phyloP scores from a whole-genome alignment of 1,139 yeast species.

The Yamadazyma dendronema region DNA sequence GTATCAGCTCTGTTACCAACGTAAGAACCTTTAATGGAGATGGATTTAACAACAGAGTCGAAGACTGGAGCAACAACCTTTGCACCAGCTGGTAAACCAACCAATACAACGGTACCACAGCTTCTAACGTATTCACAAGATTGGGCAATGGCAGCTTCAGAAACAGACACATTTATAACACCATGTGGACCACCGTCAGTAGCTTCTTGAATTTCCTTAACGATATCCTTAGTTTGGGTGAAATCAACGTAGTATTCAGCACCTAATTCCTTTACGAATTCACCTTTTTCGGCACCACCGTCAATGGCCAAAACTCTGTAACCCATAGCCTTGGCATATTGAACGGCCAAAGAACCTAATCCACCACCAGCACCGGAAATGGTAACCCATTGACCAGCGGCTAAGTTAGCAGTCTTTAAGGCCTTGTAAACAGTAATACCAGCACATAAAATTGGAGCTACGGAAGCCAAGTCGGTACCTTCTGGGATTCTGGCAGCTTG shows the following conservation, averaged over 20 bases:
- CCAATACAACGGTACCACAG: conserved; percentile 68
- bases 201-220: conserved; percentile 51
- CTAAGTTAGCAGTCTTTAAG: conserved; percentile 61
- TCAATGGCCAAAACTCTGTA: conserved; percentile 71
- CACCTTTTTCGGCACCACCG: conserved; percentile 68
- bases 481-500: conserved; percentile 79
- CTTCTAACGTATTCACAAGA: conserved; percentile 66
- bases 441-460: conserved; percentile 80
- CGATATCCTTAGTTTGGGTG: conserved; percentile 54
- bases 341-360: conserved; percentile 71
- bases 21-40: conserved; percentile 67
- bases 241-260: conserved; percentile 70
- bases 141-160: conserved; percentile 63
- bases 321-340: conserved; percentile 77
- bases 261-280: conserved; percentile 56
- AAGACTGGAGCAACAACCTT: conserved; percentile 63
- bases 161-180: conserved; percentile 70
- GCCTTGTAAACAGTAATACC: conserved; percentile 83
- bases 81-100: conserved; percentile 75
- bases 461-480: conserved; percentile 68
- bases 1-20: conserved; percentile 83
- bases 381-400: conserved; percentile 75
- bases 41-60: conserved; percentile 62
- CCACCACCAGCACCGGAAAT: conserved; percentile 82
- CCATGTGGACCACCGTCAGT: conserved; percentile 82